Percentiles rank a stretch among this genome's conserved stretches.
These are phyloP conservation scores for Aspergillus biplanus DNA, from an alignment of 495 filamentous ascomycete genomes.

Conservation along the genomic window DNA sequence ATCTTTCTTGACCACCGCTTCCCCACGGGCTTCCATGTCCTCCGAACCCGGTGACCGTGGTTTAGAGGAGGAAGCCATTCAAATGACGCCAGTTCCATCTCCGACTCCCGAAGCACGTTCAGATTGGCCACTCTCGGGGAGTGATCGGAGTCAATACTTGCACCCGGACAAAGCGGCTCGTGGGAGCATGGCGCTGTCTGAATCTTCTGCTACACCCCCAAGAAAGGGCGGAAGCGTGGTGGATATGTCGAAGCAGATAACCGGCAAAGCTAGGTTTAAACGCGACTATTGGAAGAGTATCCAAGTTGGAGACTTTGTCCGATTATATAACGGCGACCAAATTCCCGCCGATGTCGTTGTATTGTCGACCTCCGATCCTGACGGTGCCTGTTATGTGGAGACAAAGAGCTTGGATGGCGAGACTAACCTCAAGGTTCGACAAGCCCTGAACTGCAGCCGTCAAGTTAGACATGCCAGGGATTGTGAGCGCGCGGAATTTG, in stretches of 20 bases:
- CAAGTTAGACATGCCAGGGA: slow-evolving; percentile 86
- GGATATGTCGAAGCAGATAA: slow-evolving; percentile 58
- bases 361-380: slow-evolving; percentile 90
- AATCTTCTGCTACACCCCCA: slow-evolving; percentile 26
- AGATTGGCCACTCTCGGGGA: slow-evolving; percentile 38
- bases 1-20: slow-evolving; percentile 66
- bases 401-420: slow-evolving; percentile 98
- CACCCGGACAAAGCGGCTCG: slow-evolving; percentile 40
- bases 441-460: slow-evolving; percentile 84
- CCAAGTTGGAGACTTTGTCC: slow-evolving; percentile 94
- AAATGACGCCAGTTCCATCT: slow-evolving; percentile 95
- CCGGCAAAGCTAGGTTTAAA: slow-evolving; percentile 78
- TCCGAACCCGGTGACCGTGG: slow-evolving; percentile 61
- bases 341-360: slow-evolving; percentile 95
- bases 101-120: slow-evolving; percentile 62
- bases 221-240: slow-evolving; percentile 68
- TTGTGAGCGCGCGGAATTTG: slow-evolving; percentile 86
- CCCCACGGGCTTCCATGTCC: slow-evolving; percentile 62
- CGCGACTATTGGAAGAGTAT: slow-evolving; percentile 94
- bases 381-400: slow-evolving; percentile 96
- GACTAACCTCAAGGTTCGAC: slow-evolving; percentile 95
- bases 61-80: slow-evolving; percentile 63
- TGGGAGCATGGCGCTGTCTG: slow-evolving; percentile 34
- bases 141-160: slow-evolving; percentile 32
- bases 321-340: slow-evolving; percentile 94